Percentiles rank a stretch among this genome's conserved stretches.
Conservation (phyloP, 257 asterid species). For the Solanum sitiens region DNA sequence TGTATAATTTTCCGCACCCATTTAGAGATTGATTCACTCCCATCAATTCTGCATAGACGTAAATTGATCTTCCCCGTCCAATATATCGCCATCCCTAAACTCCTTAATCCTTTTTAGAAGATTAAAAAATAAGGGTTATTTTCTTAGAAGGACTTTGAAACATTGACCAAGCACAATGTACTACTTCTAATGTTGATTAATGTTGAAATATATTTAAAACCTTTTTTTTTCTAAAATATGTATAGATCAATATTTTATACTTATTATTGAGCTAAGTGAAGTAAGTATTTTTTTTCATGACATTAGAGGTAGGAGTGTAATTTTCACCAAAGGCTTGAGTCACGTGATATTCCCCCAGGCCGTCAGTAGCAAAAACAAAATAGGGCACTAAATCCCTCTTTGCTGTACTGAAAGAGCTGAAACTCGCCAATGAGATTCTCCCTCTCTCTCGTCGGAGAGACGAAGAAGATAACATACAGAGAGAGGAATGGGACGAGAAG, state of each 20-base stretch:
- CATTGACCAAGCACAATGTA: neutral
- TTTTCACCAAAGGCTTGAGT: no score
- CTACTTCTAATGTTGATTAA: neutral
- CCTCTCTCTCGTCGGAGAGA: neutral
- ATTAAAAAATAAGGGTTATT: neutral
- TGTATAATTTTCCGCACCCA: neutral
- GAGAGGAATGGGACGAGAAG: slow-evolving; percentile 46
- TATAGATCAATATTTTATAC: no score
- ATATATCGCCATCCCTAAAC: neutral
- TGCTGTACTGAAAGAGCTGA: neutral
- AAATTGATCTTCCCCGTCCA: neutral
- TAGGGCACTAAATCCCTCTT: neutral
- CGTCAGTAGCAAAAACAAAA: neutral
- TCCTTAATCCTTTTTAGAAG: neutral
- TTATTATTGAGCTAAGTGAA: no score
- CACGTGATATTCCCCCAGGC: neutral
- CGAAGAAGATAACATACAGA: neutral
- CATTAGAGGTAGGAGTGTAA: neutral
- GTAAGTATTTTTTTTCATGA: no score
- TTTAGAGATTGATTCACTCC: neutral
- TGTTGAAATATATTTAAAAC: no score
- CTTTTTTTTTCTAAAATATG: no score
- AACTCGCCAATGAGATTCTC: neutral
- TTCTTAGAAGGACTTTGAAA: neutral
- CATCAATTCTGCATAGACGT: no score